Base-by-base conservation (phyloP, 1,284 basidiomycete genomes). In the Tilletia walkeri region DNA sequence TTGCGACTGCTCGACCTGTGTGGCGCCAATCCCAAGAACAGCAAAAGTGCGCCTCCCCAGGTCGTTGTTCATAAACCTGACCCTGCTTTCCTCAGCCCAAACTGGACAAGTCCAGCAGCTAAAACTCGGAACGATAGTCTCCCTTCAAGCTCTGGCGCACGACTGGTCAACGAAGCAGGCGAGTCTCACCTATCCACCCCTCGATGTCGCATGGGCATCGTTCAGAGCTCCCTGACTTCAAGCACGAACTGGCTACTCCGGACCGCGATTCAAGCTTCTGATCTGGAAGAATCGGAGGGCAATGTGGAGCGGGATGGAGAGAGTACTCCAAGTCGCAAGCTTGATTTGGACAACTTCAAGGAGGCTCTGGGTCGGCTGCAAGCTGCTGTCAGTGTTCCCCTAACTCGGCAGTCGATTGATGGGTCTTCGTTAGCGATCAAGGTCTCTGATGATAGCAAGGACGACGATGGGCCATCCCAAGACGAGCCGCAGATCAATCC, bases 291-390 rank as follows among this genome's bases (percentile, higher is more conserved):
- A 1, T 9, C 10, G 12, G 30, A 18, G 36, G 9, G 9, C 4
- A 18, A 4, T 14, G 5, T 16, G 12, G 34, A 63, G n/a, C 30
- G 30, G 3, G 7, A 20, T 20, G 34, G 10, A 34, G 54, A 56
- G 54, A 14, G 7, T 36, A 63, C 9, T 34, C 30, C 30, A 7
- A 41, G 18, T 16, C 30, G 59, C 12, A 41, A 38, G 10, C 18
- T 63, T n/a, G 59, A 63, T 16, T 4, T 63, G 59, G 30, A 18
- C 59, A 63, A 63, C 34, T 63, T 63, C 38, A 63, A 63, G 59
- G 59, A 63, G 18, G 59, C 59, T 18, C 34, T 63, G 30, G 59
- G 59, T 4, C 59, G 59, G 3, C 59, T 63, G 14, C 59, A 63
- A 63, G 59, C 59, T 20, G 59, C 59, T 18, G 59, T 63, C 36